Conservation (phyloP, 2,329 filamentous ascomycete genomes). For the Cercospora sp. region DNA sequence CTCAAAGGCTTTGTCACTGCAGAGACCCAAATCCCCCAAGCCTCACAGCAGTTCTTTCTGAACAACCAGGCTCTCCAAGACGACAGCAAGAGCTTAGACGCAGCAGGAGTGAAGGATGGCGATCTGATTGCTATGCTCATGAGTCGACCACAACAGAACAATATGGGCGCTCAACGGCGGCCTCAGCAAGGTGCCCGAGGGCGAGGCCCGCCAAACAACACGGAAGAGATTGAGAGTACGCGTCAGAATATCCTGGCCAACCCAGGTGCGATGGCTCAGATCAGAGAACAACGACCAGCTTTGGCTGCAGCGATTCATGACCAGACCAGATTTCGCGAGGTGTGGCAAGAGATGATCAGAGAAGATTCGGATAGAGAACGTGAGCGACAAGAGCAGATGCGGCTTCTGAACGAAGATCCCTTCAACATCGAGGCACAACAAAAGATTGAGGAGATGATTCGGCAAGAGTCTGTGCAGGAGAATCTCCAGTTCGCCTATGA, state of each 20-base stretch:
- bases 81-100: conserved; percentile 76
- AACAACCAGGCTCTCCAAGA: conserved; percentile 80
- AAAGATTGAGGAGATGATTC: conserved; percentile 95
- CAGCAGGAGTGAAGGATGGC: conserved; percentile 78
- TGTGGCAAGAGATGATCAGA: conserved; percentile 67
- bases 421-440: conserved; percentile 90
- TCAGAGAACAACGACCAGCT: conserved; percentile 71
- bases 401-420: conserved; percentile 84
- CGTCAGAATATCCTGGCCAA: conserved; percentile 81
- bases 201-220: conserved; percentile 18
- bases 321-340: conserved; percentile 70
- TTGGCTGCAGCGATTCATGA: conserved; percentile 76
- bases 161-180: conserved; percentile 40
- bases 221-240: conserved; percentile 70
- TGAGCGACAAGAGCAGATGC: conserved; percentile 79
- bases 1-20: conserved; percentile 86
- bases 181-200: conserved; percentile 34
- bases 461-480: conserved; percentile 89
- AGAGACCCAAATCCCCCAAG: conserved; percentile 72
- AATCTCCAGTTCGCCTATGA: conserved; percentile 97
- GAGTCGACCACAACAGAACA: conserved; percentile 44
- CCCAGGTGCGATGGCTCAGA: conserved; percentile 67
- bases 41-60: conserved; percentile 81
- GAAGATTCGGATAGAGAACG: conserved; percentile 70
- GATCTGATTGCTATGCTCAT: conserved; percentile 92